Evolutionary conservation across 768 basidiomycete genomes (phyloP).

Genomic region (Macrolepiota dolichaula): DNA sequence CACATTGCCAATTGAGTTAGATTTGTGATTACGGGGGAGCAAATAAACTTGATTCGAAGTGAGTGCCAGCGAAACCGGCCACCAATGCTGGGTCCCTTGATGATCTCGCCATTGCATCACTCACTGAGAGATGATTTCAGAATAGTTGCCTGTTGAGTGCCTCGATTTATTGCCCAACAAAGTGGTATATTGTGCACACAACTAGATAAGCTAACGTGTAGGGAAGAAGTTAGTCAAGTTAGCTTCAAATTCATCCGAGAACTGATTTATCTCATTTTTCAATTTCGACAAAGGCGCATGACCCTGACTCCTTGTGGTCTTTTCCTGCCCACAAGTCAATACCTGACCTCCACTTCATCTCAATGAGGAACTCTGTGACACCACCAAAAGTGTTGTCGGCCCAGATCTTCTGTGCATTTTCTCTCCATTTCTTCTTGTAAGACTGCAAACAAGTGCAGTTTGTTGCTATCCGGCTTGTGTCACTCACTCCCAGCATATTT

Average conservation of each 20-base stretch:
- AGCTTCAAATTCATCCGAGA: background rate
- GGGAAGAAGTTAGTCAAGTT: background rate
- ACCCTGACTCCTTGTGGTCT: background rate
- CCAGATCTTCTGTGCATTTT: background rate
- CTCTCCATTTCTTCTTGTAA: background rate
- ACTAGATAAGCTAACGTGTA: background rate
- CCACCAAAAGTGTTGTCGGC: background rate
- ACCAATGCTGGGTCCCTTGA: no score
- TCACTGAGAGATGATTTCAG: no score
- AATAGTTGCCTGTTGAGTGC: no score
- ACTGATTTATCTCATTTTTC: background rate
- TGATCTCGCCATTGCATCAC: no score
- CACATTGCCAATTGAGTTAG: no score
- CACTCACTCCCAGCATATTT: background rate
- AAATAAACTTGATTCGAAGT: no score
- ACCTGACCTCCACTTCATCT: background rate
- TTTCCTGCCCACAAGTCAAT: background rate
- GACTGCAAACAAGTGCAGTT: background rate
- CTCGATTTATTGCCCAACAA: no score
- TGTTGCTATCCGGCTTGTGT: background rate
- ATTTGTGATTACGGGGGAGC: no score
- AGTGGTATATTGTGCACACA: no score
- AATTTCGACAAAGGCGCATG: background rate
- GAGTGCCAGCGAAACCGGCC: no score
- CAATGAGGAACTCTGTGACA: background rate